phyloP scores from a whole-genome alignment of 441 rosid species.

The Populus tomentosa region DNA sequence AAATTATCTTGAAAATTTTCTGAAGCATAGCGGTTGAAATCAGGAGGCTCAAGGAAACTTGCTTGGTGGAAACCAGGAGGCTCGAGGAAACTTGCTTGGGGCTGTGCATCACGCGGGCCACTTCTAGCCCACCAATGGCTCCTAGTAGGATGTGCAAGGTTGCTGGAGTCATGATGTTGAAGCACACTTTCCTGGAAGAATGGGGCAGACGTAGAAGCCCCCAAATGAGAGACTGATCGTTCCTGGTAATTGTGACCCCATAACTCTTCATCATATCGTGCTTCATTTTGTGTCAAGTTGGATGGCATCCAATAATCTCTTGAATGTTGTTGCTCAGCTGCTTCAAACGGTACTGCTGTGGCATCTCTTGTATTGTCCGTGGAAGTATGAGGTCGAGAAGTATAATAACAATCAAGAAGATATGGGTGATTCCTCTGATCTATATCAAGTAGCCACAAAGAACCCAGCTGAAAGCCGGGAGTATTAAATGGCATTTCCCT shows the following conservation, averaged over 20 bases:
- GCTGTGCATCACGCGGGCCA: conserved; percentile 35
- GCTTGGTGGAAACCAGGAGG: conserved; percentile 41
- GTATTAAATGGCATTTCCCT: conserved; percentile 46
- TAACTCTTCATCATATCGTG: conserved; percentile 30
- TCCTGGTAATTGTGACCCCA: conserved; percentile 33
- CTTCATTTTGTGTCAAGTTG: conserved; percentile 31
- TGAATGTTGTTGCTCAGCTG: conserved; percentile 28
- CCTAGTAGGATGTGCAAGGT: conserved; percentile 25
- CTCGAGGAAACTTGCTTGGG: conserved; percentile 74
- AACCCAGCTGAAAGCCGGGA: conserved; percentile 42
- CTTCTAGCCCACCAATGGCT: conserved; percentile 90
- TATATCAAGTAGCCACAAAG: conserved; percentile 66
- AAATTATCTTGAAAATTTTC: conserved; percentile 34
- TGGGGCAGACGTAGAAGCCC: conserved; percentile 69
- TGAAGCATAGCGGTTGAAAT: conserved; percentile 38
- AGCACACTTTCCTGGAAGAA: conserved; percentile 66
- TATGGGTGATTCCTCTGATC: conserved; percentile 74
- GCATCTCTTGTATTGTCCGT: conserved; percentile 22
- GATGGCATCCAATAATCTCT: conserved; percentile 50
- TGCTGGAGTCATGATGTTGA: conserved; percentile 44
- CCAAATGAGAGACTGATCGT: conserved; percentile 47
- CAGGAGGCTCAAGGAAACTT: neutral
- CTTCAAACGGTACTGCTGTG: conserved; percentile 18
- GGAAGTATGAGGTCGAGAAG: conserved; percentile 39
- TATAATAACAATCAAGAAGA: conserved; percentile 88